A percentile compares a stretch with the other conserved stretches of the same genome.
Evolutionary conservation across 768 basidiomycete genomes (phyloP).

Genomic region (Tricholoma matsutake): DNA sequence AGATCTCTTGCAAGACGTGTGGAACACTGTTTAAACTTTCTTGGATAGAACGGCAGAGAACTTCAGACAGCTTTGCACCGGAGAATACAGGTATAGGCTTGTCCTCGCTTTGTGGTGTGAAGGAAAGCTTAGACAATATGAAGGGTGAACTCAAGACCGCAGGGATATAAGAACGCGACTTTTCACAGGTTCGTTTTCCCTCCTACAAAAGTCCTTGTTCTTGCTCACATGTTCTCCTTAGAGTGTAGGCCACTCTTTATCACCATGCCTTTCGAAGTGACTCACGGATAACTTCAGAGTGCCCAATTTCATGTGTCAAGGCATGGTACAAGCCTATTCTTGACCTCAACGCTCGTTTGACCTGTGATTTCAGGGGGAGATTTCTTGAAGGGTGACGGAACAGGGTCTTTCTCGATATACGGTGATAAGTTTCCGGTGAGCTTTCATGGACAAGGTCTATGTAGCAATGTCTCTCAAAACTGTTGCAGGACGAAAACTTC

Average conservation of each 20-base stretch:
- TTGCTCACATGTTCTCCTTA: constrained; percentile 26
- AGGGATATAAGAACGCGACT: constrained; percentile 88
- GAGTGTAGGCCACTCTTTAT: constrained; percentile 57
- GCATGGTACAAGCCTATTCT: constrained; percentile 31
- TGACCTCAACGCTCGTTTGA: background rate
- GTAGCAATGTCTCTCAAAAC: background rate
- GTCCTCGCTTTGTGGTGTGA: background rate
- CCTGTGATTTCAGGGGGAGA: constrained; percentile 66
- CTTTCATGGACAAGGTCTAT: constrained; percentile 1
- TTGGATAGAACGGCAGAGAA: constrained; percentile 87
- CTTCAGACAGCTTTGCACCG: constrained; percentile 95
- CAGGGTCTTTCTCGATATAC: constrained; percentile 95
- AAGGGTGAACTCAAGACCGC: constrained; percentile 80
- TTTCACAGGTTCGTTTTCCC: constrained; percentile 76
- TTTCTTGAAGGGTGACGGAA: constrained; percentile 92
- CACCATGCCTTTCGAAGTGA: constrained; percentile 3
- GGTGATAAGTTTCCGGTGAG: constrained; percentile 88
- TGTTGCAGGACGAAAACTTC: constrained; percentile 87
- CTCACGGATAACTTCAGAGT: constrained; percentile 46
- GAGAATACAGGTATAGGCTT: constrained; percentile 82
- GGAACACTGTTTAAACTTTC: background rate
- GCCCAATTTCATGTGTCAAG: constrained; percentile 97
- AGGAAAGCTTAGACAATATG: constrained; percentile 15
- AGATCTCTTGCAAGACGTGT: background rate
- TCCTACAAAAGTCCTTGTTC: background rate